These are phyloP conservation scores for Penicillium verhagenii DNA, from an alignment of 495 filamentous ascomycete species.

Conservation along the genomic window DNA sequence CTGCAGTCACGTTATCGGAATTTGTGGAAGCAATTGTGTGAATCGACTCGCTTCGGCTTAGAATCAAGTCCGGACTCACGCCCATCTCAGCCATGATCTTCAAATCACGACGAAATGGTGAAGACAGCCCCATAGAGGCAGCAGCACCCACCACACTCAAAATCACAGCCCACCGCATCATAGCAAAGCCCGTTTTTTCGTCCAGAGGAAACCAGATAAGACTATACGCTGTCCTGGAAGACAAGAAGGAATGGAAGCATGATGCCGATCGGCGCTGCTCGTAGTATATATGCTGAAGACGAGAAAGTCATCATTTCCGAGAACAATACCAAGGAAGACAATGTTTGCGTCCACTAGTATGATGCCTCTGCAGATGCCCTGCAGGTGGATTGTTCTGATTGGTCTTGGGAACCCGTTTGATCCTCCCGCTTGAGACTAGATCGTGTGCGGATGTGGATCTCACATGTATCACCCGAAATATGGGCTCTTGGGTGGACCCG, in stretches of 20 bases:
- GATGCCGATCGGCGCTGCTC: background rate
- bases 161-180: background rate
- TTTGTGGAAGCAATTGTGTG: constrained; percentile 4
- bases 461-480: background rate
- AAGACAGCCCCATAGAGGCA: constrained; percentile 7
- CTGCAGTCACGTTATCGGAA: background rate
- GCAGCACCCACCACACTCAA: constrained; percentile 14
- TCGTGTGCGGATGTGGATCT: background rate
- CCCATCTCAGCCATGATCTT: constrained; percentile 27
- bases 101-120: constrained; percentile 19
- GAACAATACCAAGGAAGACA: constrained; percentile 21
- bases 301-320: constrained; percentile 3
- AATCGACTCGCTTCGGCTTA: constrained; percentile 7
- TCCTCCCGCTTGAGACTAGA: too few relatives aligned
- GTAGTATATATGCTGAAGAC: constrained; percentile 7
- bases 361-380: constrained; percentile 11
- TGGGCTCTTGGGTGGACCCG: background rate
- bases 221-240: background rate
- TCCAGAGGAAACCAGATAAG: background rate
- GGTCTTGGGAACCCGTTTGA: background rate
- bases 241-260: background rate
- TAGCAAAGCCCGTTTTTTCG: constrained; percentile 11
- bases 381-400: constrained; percentile 2
- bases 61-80: constrained; percentile 19
- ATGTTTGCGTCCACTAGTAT: constrained; percentile 26